These are phyloP conservation scores for Dunaliella sp. DNA, from an alignment of 139 green algal genomes.

Conservation along the genomic window DNA sequence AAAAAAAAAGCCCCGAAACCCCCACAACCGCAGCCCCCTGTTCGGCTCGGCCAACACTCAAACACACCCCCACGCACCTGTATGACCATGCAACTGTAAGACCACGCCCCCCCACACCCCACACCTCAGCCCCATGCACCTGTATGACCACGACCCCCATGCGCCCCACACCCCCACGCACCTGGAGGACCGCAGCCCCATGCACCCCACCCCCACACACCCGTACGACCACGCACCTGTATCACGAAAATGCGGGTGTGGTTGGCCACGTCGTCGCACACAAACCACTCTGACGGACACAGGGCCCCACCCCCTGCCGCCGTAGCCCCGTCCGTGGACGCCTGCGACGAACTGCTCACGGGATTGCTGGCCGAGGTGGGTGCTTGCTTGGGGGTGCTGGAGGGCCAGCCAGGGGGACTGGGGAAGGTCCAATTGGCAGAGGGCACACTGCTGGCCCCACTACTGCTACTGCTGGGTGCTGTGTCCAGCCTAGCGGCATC, in stretches of 20 bases:
- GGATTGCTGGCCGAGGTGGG: conserved; percentile 16
- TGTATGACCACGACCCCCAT: too few species aligned
- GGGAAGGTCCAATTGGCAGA: background rate
- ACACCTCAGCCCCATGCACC: too few species aligned
- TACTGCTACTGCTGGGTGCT: background rate
- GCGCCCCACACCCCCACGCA: too few species aligned
- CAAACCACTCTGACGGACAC: conserved; percentile 78
- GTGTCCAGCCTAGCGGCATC: background rate
- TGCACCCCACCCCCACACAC: background rate
- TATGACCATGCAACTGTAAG: too few species aligned
- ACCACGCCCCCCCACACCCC: too few species aligned
- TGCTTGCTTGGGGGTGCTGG: too few species aligned
- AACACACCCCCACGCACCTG: too few species aligned
- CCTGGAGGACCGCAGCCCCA: too few species aligned
- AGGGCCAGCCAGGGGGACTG: conserved; percentile 9
- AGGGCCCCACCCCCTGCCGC: background rate
- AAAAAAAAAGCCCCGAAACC: too few species aligned
- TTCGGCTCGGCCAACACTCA: too few species aligned
- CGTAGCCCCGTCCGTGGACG: conserved; percentile 7
- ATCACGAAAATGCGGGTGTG: conserved; percentile 74
- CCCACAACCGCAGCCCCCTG: too few species aligned
- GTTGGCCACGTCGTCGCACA: conserved; percentile 67
- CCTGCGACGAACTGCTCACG: too few species aligned
- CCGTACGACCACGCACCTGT: conserved; percentile 56
- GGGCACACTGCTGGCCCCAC: background rate